Evolutionary conservation across 208 protist species (phyloP).

Genomic region (Herpetomonas samuelpessoai): DNA sequence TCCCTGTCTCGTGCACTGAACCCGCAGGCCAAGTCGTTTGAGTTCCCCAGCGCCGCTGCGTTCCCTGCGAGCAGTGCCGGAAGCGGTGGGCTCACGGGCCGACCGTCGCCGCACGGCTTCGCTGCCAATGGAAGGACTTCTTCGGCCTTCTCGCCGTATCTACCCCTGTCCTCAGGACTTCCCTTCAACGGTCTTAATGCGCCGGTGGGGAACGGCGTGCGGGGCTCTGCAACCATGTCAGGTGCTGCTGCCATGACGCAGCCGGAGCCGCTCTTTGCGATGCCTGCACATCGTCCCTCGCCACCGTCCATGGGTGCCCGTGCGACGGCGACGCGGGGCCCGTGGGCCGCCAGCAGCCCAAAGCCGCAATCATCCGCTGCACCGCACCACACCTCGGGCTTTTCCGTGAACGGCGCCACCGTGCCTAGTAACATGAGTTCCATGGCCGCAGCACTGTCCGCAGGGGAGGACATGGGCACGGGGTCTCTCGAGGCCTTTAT

Average conservation of each 20-base stretch:
- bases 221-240: too few species aligned
- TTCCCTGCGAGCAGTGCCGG: background rate
- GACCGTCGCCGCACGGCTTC: too few species aligned
- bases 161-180: too few species aligned
- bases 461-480: constrained; percentile 12
- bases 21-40: constrained; percentile 40
- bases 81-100: too few species aligned
- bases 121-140: too few species aligned
- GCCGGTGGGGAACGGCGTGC: too few species aligned
- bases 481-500: constrained; percentile 34
- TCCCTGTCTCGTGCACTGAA: constrained; percentile 24
- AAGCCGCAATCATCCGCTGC: too few species aligned
- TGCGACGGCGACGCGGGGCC: background rate
- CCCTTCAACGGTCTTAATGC: background rate
- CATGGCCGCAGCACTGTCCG: background rate
- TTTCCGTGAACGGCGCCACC: background rate
- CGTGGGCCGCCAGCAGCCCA: too few species aligned
- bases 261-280: constrained; percentile 18
- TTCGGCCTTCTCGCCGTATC: too few species aligned
- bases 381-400: too few species aligned
- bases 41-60: constrained; percentile 10
- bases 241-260: background rate
- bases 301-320: background rate
- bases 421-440: background rate
- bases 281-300: constrained; percentile 15